phyloP scores from a whole-genome alignment of 495 filamentous ascomycete genomes.

The Staphylotrichum longicolle region DNA sequence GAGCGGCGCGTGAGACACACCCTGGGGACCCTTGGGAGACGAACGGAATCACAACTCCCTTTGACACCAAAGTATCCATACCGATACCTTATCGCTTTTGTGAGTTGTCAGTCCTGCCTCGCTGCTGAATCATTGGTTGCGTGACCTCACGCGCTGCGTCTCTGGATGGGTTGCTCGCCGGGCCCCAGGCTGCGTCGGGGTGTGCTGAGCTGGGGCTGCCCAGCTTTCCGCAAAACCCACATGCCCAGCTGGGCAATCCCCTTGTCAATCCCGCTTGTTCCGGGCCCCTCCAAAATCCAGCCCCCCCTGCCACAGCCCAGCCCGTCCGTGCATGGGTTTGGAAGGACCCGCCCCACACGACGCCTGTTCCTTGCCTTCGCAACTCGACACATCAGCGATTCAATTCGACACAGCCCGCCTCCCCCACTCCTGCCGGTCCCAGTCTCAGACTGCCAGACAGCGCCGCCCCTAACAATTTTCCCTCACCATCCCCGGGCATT shows the following conservation, averaged over 20 bases:
- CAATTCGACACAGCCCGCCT: conserved; percentile 25
- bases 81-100: no score
- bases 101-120: not conserved
- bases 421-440: conserved; percentile 1
- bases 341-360: conserved; percentile 10
- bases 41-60: not conserved
- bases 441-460: conserved; percentile 16
- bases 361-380: not conserved
- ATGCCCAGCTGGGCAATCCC: conserved; percentile 4
- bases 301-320: not conserved
- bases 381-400: not conserved
- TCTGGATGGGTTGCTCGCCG: not conserved
- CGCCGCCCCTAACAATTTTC: conserved; percentile 28
- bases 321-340: not conserved
- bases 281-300: not conserved
- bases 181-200: no score
- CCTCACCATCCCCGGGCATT: conserved; percentile 14
- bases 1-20: not conserved
- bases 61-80: no score
- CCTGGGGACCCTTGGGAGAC: no score
- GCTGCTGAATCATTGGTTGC: not conserved
- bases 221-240: not conserved
- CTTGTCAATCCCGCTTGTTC: conserved; percentile 15
- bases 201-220: not conserved
- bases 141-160: not conserved